Base-by-base conservation (phyloP, 805 yeast species). In the Pichia kluyveri region DNA sequence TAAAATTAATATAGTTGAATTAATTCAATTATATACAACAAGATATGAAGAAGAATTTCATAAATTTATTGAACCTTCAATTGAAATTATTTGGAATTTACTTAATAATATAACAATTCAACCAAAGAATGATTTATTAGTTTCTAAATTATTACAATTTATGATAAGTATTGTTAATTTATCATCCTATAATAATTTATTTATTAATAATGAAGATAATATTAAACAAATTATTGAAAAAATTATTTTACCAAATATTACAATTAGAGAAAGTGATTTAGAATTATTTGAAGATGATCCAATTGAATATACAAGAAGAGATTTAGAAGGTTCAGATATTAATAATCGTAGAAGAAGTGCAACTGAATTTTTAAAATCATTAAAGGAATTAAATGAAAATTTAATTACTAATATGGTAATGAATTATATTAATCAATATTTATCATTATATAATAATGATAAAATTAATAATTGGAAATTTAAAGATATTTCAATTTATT, bases 281-380 rank as follows among this genome's bases (percentile, higher is more conserved):
- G 99, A 95, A 65, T 66, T 83, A 52, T 91, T 93, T 64, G 99
- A 93, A 66, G 99, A 93, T 66, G 99, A 93, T 61, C 99, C 99
- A 37, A 83, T 93, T 47, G 95, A 87, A 58, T 93, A 75, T 61
- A 90, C 90, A 19, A 77, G 98, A 59, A 76, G 96, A 52, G 99
- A 93, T 65, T 71, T 95, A 42, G 99, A 95, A 67, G 98, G 98
- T 7, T 82, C 96, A 0, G 98, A 91, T 62, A 77, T 84, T 14
- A 98, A 90, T 60, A 83, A 96, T 1, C 79, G 99, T 66, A 77
- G 97, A 65, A 80, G 95, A 56, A 81, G 96, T 0, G 82, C 97
- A n/a, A 86, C 95, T 1, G 97, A 88, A 59, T 89, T 93, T 60
- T 70, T 93, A 55, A 78, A 95, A 52, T 96, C 88, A 57, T 73